Percentiles rank a stretch among this genome's conserved stretches.
These are phyloP conservation scores for Paxillus involutus DNA, from an alignment of 768 basidiomycete genomes.

Conservation along the genomic window DNA sequence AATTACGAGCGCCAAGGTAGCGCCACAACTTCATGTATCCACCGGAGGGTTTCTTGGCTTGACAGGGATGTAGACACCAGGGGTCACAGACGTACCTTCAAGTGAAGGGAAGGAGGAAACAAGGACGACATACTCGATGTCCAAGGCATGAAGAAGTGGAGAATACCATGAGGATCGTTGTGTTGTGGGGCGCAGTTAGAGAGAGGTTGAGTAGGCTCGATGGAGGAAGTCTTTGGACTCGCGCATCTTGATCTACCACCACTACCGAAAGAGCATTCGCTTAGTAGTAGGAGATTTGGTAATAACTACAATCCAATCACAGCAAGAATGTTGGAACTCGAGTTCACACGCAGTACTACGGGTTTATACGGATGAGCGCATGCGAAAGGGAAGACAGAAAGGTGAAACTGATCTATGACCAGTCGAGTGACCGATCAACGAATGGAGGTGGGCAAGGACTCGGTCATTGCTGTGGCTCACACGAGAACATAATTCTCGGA, in stretches of 20 bases:
- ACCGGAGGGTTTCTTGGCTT: not conserved
- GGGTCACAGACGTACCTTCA: conserved; percentile 1
- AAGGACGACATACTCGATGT: not conserved
- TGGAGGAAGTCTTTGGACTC: not conserved
- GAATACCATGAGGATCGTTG: not conserved
- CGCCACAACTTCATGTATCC: conserved; percentile 1
- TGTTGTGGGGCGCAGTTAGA: not conserved
- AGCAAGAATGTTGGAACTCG: not conserved
- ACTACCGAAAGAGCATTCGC: not conserved
- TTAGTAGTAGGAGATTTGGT: not conserved
- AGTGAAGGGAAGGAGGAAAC: not conserved
- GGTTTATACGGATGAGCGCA: not conserved
- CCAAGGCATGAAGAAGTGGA: not conserved
- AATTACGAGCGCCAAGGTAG: not conserved
- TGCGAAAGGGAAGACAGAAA: not conserved
- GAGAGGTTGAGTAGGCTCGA: not conserved
- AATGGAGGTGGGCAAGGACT: not conserved
- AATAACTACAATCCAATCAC: not conserved
- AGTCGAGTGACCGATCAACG: conserved; percentile 1
- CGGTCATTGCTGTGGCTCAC: not conserved
- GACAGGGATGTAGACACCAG: not conserved
- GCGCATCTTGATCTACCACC: not conserved
- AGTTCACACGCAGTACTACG: conserved; percentile 1
- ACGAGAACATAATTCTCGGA: not conserved
- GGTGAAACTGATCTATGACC: not conserved